Evolutionary conservation across 2,329 filamentous ascomycete genomes (phyloP).

Genomic region (Alternaria sp.): DNA sequence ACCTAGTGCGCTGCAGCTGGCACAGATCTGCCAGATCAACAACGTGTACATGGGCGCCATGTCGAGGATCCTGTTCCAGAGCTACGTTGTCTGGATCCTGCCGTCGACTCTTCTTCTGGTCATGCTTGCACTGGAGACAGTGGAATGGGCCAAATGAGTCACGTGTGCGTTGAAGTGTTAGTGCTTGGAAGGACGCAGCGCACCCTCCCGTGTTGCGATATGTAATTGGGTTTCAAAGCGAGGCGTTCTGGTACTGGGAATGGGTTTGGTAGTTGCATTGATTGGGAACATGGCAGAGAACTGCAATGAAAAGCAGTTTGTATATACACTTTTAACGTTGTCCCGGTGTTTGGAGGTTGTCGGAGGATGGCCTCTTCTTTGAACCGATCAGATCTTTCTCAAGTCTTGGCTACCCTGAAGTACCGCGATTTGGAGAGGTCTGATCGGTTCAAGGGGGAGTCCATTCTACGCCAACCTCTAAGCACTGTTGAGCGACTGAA

Average conservation of each 20-base stretch:
- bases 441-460: background rate
- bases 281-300: background rate
- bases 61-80: conserved; percentile 92
- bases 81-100: conserved; percentile 96
- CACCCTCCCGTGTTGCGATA: background rate
- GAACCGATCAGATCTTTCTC: background rate
- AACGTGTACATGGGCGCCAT: conserved; percentile 94
- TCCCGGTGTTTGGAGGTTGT: background rate
- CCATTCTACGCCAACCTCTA: background rate
- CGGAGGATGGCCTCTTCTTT: background rate
- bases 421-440: background rate
- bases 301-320: conserved; percentile 1
- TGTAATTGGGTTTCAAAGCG: conserved; percentile 1
- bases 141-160: conserved; percentile 75
- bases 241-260: conserved; percentile 11
- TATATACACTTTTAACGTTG: background rate
- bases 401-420: background rate
- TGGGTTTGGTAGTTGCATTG: conserved; percentile 1
- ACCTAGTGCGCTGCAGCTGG: conserved; percentile 89
- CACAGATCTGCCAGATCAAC: conserved; percentile 98
- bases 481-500: background rate
- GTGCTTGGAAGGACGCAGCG: background rate
- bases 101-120: conserved; percentile 91
- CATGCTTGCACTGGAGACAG: conserved; percentile 87
- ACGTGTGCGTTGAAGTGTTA: background rate